These are phyloP conservation scores for Hansenula anomala DNA, from an alignment of 1,139 yeast genomes.

Conservation along the genomic window DNA sequence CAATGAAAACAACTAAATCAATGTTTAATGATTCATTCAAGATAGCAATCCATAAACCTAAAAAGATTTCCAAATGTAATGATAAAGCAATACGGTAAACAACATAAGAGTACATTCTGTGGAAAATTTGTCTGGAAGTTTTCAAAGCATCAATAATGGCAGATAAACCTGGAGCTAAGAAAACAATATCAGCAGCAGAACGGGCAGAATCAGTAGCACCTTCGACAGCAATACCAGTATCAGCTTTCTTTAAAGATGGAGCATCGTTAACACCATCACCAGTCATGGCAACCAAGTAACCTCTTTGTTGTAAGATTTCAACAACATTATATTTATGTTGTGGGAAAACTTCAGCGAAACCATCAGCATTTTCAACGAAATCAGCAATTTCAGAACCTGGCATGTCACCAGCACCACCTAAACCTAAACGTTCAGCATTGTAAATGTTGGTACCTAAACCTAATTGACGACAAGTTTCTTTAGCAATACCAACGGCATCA, in stretches of 20 bases:
- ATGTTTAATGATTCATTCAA: slow-evolving; percentile 78
- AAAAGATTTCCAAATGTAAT: slow-evolving; percentile 85
- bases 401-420: slow-evolving; percentile 95
- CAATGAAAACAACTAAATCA: slow-evolving; percentile 89
- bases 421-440: slow-evolving; percentile 95
- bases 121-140: slow-evolving; percentile 96
- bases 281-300: slow-evolving; percentile 96
- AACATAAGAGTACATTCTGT: slow-evolving; percentile 96
- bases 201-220: slow-evolving; percentile 97
- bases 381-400: slow-evolving; percentile 96
- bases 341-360: slow-evolving; percentile 97
- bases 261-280: slow-evolving; percentile 99
- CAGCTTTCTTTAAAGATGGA: slow-evolving; percentile 94
- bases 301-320: slow-evolving; percentile 85
- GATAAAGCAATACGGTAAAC: slow-evolving; percentile 95
- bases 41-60: slow-evolving; percentile 93
- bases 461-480: slow-evolving; percentile 97
- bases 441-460: slow-evolving; percentile 96
- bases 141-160: slow-evolving; percentile 91
- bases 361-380: slow-evolving; percentile 94
- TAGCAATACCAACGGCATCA: slow-evolving; percentile 98
- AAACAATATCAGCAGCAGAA: slow-evolving; percentile 94
- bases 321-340: slow-evolving; percentile 93
- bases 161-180: slow-evolving; percentile 94
- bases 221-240: slow-evolving; percentile 96